phyloP scores from a whole-genome alignment of 164 flowering plant genomes.

The Cinnamomum chago region DNA sequence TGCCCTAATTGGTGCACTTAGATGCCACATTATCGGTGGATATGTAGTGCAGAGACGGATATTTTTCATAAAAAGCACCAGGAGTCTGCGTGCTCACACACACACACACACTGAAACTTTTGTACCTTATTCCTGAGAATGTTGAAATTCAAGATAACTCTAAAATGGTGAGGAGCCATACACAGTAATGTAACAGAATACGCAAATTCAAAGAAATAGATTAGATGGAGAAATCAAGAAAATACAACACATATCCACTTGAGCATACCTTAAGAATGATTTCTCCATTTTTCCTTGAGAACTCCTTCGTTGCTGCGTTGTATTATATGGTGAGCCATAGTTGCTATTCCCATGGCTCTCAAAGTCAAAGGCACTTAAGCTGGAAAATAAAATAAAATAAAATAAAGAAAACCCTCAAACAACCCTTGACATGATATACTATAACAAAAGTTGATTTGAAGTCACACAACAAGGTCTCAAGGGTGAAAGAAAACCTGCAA shows the following conservation, averaged over 20 bases:
- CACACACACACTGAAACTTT: too few species aligned
- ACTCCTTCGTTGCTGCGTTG: slow-evolving; percentile 53
- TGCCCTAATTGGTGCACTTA: too few species aligned
- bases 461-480: neutral
- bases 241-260: neutral
- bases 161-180: too few species aligned
- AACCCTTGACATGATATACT: neutral
- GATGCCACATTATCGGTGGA: too few species aligned
- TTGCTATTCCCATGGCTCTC: slow-evolving; percentile 79
- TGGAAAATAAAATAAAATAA: slow-evolving; percentile 29
- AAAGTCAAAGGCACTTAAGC: slow-evolving; percentile 81
- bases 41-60: too few species aligned
- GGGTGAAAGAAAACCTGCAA: slow-evolving; percentile 58
- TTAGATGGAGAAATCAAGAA: neutral
- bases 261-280: slow-evolving; percentile 84
- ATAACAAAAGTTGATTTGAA: neutral
- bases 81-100: too few species aligned
- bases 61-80: too few species aligned
- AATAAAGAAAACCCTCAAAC: neutral
- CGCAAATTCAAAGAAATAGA: neutral
- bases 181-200: too few species aligned
- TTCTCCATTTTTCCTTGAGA: slow-evolving; percentile 99
- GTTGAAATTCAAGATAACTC: too few species aligned
- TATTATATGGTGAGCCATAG: slow-evolving; percentile 73
- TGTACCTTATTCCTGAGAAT: too few species aligned